A percentile compares a stretch with the other conserved stretches of the same genome.
Evolutionary conservation across 2,329 filamentous ascomycete genomes (phyloP).

Genomic region (Penicillium sp.): DNA sequence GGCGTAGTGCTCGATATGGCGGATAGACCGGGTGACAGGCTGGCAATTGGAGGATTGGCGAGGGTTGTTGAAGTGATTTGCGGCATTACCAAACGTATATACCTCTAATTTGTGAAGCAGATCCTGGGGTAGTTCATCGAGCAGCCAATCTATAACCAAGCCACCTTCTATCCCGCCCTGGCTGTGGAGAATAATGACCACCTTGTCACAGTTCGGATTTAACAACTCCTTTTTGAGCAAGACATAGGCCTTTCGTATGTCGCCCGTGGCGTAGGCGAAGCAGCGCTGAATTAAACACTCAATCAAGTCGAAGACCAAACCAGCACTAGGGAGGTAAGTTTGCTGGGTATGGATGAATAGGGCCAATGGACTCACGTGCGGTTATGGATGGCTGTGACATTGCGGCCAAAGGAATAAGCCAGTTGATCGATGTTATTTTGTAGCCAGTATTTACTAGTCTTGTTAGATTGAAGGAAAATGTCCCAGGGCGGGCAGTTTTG

Average conservation of each 20-base stretch:
- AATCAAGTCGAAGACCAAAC: constrained; percentile 75
- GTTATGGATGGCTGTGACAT: constrained; percentile 75
- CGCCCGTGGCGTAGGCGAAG: constrained; percentile 71
- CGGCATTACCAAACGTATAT: constrained; percentile 75
- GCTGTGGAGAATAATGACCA: constrained; percentile 75
- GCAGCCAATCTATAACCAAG: constrained; percentile 75
- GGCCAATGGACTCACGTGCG: constrained; percentile 55
- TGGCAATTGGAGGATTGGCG: constrained; percentile 21
- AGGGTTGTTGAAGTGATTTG: constrained; percentile 83
- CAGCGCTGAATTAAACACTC: constrained; percentile 79
- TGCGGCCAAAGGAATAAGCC: constrained; percentile 72
- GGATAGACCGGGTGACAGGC: constrained; percentile 47
- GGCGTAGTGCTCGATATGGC: constrained; percentile 79
- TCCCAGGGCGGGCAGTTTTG: constrained; percentile 38
- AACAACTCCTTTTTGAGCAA: constrained; percentile 67
- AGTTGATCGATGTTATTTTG: constrained; percentile 72
- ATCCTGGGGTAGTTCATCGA: constrained; percentile 71
- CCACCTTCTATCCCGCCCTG: constrained; percentile 78
- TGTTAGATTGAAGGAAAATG: neutral
- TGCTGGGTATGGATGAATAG: neutral
- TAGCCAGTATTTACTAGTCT: constrained; percentile 63
- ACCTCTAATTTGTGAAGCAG: constrained; percentile 72
- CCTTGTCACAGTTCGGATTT: constrained; percentile 65
- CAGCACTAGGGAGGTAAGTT: constrained; percentile 42
- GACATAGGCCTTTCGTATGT: constrained; percentile 64